Conservation (phyloP, 169 alveolate species). For the Eimeria maxima region DNA sequence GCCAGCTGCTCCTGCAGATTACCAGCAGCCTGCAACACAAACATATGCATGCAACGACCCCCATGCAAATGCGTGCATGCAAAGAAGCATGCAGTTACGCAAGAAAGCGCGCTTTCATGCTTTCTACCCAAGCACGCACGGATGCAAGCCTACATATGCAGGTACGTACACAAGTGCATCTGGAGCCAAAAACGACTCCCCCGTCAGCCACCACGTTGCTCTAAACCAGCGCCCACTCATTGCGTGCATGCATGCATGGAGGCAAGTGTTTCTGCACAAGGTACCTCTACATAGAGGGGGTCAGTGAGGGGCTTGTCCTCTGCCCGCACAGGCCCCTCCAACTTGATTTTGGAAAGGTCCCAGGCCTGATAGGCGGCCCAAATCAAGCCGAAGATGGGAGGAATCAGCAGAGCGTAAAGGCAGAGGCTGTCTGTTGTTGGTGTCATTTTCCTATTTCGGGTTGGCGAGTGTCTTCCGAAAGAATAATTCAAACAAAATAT, state of each 20-base stretch:
- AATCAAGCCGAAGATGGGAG: conserved; percentile 31
- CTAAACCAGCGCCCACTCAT: not conserved
- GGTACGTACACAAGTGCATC: not conserved
- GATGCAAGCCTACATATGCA: not conserved
- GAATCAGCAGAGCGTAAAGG: conserved; percentile 32
- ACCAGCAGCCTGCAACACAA: conserved; percentile 39
- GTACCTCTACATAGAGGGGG: conserved; percentile 69
- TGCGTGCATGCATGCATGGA: not conserved
- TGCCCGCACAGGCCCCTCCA: conserved; percentile 58
- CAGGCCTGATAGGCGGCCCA: conserved; percentile 71
- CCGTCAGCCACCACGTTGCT: no score
- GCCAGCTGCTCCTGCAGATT: conserved; percentile 83
- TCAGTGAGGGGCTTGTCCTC: conserved; percentile 72
- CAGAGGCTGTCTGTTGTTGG: conserved; percentile 1
- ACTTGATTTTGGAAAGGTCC: conserved; percentile 4
- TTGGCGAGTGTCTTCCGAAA: no score
- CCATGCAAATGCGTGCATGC: no score
- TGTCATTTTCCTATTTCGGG: not conserved
- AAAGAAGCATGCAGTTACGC: no score
- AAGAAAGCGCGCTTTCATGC: no score
- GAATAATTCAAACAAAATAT: no score
- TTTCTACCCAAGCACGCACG: not conserved
- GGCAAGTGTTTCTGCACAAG: not conserved
- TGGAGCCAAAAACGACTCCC: not conserved
- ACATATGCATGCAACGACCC: not conserved